Evolutionary conservation across 2,329 filamentous ascomycete species (phyloP).

Genomic region (Nectriaceae sp.): DNA sequence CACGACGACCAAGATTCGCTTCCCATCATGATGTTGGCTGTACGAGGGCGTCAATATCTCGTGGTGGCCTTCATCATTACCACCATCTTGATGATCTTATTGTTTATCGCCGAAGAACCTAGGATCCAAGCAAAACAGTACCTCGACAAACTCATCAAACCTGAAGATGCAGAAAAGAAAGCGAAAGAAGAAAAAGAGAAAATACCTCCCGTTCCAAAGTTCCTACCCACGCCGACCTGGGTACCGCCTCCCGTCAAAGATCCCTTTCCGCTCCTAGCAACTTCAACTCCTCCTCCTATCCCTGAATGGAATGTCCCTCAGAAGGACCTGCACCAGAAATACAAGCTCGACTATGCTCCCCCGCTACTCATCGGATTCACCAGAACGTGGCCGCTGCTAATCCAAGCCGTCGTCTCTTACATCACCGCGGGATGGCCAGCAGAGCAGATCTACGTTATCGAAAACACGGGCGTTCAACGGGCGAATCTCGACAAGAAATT

Average conservation of each 20-base stretch:
- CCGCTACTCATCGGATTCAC: slow-evolving; percentile 63
- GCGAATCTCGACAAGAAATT: slow-evolving; percentile 51
- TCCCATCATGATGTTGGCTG: no score
- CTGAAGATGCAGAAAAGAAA: neutral
- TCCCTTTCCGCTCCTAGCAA: slow-evolving; percentile 44
- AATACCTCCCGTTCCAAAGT: slow-evolving; percentile 28
- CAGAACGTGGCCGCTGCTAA: slow-evolving; percentile 54
- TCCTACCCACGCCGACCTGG: slow-evolving; percentile 36
- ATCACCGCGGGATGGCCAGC: slow-evolving; percentile 61
- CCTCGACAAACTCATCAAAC: slow-evolving; percentile 7
- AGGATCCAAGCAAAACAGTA: slow-evolving; percentile 4
- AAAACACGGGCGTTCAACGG: slow-evolving; percentile 59
- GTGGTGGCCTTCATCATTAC: slow-evolving; percentile 3
- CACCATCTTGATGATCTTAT: slow-evolving; percentile 5
- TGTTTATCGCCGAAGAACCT: slow-evolving; percentile 1
- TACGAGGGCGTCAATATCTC: neutral
- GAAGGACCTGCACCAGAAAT: slow-evolving; percentile 39
- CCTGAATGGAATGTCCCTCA: slow-evolving; percentile 46
- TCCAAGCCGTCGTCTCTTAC: slow-evolving; percentile 58
- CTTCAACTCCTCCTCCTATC: slow-evolving; percentile 37
- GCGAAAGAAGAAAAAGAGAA: neutral
- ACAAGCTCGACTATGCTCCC: slow-evolving; percentile 41
- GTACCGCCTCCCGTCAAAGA: slow-evolving; percentile 41
- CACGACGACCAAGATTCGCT: no score
- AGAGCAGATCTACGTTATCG: slow-evolving; percentile 57